phyloP scores from a whole-genome alignment of 805 yeast genomes.

The Hanseniaspora opuntiae region DNA sequence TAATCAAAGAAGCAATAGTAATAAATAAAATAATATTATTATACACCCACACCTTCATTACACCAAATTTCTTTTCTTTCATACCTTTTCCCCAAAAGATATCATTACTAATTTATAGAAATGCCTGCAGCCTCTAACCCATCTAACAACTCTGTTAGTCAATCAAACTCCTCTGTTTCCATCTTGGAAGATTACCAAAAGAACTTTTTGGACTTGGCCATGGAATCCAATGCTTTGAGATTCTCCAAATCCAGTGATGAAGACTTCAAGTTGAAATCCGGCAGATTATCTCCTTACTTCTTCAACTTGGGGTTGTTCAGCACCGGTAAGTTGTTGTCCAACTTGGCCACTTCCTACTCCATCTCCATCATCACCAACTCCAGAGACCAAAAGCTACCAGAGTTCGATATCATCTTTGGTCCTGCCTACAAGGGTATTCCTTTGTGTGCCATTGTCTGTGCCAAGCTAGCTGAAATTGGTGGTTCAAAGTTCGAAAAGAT shows the following conservation, averaged over 20 bases:
- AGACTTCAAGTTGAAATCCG: conserved; percentile 76
- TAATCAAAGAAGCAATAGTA: neutral
- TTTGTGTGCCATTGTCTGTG: conserved; percentile 81
- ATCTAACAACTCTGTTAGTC: neutral
- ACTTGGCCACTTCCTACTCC: conserved; percentile 80
- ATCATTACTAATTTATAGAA: neutral
- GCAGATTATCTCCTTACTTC: conserved; percentile 89
- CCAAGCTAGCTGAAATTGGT: conserved; percentile 81
- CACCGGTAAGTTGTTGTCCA: conserved; percentile 65
- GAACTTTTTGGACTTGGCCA: conserved; percentile 65
- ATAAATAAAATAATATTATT: neutral
- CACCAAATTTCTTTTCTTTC: too few species aligned
- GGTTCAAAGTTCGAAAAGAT: conserved; percentile 60
- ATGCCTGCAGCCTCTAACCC: neutral
- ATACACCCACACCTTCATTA: too few species aligned
- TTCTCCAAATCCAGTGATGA: conserved; percentile 41
- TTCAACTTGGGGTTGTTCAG: conserved; percentile 85
- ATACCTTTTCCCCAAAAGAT: too few species aligned
- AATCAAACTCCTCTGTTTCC: conserved; percentile 7
- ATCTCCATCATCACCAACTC: conserved; percentile 49
- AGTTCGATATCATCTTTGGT: conserved; percentile 85
- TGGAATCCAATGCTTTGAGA: conserved; percentile 66
- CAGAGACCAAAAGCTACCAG: conserved; percentile 44
- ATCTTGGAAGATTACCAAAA: conserved; percentile 39
- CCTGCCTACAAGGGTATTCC: conserved; percentile 98